phyloP scores from a whole-genome alignment of 2,329 filamentous ascomycete genomes.

The Trichoderma afroharzianum region DNA sequence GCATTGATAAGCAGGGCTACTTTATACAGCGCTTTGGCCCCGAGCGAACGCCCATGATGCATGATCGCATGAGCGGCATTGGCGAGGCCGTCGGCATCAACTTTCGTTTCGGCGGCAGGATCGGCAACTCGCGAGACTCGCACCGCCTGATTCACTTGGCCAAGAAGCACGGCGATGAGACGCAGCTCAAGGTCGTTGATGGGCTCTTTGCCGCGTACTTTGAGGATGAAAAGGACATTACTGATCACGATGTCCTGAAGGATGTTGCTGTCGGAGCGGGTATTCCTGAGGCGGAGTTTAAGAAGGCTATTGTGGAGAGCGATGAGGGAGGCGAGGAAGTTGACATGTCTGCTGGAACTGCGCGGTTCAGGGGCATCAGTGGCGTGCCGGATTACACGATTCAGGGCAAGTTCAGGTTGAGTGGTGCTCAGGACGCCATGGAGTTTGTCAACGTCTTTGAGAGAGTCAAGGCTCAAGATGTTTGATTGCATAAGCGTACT shows the following conservation, averaged over 20 bases:
- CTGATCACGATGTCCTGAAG: constrained; percentile 36
- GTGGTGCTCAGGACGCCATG: constrained; percentile 64
- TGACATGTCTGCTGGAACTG: constrained; percentile 29
- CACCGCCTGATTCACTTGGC: constrained; percentile 47
- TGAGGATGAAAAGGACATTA: constrained; percentile 42
- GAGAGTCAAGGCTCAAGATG: constrained; percentile 41
- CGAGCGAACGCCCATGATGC: constrained; percentile 46
- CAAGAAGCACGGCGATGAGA: constrained; percentile 44
- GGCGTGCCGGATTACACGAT: constrained; percentile 74
- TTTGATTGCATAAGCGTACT: background rate
- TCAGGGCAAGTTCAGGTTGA: constrained; percentile 62
- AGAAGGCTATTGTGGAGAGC: constrained; percentile 37
- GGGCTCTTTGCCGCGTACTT: constrained; percentile 43
- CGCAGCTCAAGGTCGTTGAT: constrained; percentile 55
- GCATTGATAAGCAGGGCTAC: constrained; percentile 36
- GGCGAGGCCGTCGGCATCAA: constrained; percentile 38
- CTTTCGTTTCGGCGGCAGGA: constrained; percentile 49
- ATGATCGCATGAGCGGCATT: constrained; percentile 28
- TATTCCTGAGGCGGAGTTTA: constrained; percentile 40
- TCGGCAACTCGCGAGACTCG: constrained; percentile 44
- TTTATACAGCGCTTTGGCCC: constrained; percentile 56
- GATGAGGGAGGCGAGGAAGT: constrained; percentile 46
- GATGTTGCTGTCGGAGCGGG: constrained; percentile 38
- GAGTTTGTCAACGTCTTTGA: constrained; percentile 66
- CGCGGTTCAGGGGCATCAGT: constrained; percentile 40